phyloP scores from a whole-genome alignment of 1,284 basidiomycete species.

The Pholiota adiposa region DNA sequence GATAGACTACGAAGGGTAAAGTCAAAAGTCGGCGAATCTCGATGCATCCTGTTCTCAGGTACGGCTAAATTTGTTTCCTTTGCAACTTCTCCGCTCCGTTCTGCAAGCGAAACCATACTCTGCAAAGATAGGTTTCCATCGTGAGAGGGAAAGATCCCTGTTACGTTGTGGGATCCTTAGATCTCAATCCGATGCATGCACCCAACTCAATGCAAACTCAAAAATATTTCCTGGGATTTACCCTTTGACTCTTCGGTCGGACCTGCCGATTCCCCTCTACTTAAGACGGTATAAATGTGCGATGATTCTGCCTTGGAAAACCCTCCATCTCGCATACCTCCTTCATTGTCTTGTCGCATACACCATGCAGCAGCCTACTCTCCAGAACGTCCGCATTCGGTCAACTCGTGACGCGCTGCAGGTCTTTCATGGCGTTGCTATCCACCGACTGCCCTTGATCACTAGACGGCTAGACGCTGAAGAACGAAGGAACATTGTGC shows the following conservation, averaged over 20 bases:
- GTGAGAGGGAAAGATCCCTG: slow-evolving; percentile 37
- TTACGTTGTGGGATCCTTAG: slow-evolving; percentile 45
- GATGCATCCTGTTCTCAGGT: slow-evolving; percentile 36
- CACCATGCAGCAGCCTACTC: slow-evolving; percentile 70
- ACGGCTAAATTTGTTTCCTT: slow-evolving; percentile 36
- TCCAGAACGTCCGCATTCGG: slow-evolving; percentile 74
- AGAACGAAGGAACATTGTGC: slow-evolving; percentile 61
- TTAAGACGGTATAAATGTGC: slow-evolving; percentile 26
- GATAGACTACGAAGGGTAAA: slow-evolving; percentile 39
- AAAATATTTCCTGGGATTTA: slow-evolving; percentile 44
- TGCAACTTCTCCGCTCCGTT: slow-evolving; percentile 41
- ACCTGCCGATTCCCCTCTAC: slow-evolving; percentile 34
- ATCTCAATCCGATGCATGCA: slow-evolving; percentile 41
- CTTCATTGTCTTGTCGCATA: slow-evolving; percentile 15
- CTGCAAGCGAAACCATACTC: slow-evolving; percentile 41
- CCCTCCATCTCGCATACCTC: slow-evolving; percentile 22
- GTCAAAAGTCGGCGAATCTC: slow-evolving; percentile 38
- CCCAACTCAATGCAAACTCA: slow-evolving; percentile 44
- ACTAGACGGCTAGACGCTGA: slow-evolving; percentile 80
- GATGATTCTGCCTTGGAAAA: slow-evolving; percentile 18
- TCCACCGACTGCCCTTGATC: slow-evolving; percentile 70
- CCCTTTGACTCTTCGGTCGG: slow-evolving; percentile 41
- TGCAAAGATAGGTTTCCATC: slow-evolving; percentile 27
- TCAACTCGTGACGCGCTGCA: slow-evolving; percentile 78
- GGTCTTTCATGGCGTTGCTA: slow-evolving; percentile 77